Evolutionary conservation across 2,329 filamentous ascomycete species (phyloP).

Genomic region (Ascochyta lentis): DNA sequence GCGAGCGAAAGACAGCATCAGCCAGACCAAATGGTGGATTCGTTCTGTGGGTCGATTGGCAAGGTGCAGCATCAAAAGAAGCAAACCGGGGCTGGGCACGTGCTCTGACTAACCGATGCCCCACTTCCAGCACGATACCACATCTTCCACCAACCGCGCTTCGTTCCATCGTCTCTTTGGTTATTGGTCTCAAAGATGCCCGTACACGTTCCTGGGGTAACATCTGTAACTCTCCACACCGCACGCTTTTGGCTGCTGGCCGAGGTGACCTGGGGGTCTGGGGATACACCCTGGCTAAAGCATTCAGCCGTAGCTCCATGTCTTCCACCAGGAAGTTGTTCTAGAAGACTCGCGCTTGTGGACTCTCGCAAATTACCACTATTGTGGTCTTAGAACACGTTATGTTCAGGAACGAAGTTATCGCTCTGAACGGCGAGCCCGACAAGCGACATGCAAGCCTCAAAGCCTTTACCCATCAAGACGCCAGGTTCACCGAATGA

Average conservation of each 20-base stretch:
- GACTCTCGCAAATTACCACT: not conserved
- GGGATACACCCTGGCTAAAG: slow-evolving; percentile 2
- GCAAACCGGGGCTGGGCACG: slow-evolving; percentile 3
- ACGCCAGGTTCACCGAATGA: not conserved
- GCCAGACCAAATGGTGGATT: not conserved
- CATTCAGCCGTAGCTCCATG: slow-evolving; percentile 8
- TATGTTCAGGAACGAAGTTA: not conserved
- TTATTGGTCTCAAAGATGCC: not conserved
- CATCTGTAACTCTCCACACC: not conserved
- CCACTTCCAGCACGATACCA: not conserved
- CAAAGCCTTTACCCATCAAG: not conserved
- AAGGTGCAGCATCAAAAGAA: not conserved
- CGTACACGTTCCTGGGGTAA: not conserved
- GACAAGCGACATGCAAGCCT: slow-evolving; percentile 4
- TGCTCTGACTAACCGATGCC: not conserved
- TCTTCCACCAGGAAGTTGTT: not conserved
- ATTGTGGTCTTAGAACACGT: not conserved
- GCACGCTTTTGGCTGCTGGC: not conserved
- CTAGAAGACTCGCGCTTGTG: not conserved
- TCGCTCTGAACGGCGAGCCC: not conserved
- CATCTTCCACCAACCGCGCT: slow-evolving; percentile 9
- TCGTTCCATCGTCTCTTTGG: not conserved
- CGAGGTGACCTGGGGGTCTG: not conserved
- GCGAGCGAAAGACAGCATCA: not conserved
- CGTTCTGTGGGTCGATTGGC: not conserved